These are phyloP conservation scores for Lentinus tigrinus DNA, from an alignment of 768 basidiomycete genomes.

Conservation along the genomic window DNA sequence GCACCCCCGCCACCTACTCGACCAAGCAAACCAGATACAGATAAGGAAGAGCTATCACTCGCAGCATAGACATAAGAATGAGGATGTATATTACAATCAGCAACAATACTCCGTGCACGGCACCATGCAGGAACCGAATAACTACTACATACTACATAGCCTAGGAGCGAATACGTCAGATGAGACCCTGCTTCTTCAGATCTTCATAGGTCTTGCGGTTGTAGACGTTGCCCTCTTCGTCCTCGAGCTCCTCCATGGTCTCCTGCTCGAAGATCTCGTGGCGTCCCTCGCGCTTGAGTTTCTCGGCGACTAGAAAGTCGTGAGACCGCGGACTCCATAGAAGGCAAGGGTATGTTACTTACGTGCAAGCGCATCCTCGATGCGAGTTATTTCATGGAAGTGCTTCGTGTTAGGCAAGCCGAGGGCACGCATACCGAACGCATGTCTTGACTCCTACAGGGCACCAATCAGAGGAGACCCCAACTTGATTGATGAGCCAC, in stretches of 20 bases:
- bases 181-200: conserved; percentile 92
- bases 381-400: conserved; percentile 97
- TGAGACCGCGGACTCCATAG: not conserved
- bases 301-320: conserved; percentile 78
- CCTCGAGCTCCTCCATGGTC: conserved; percentile 97
- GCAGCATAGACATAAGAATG: not conserved
- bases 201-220: conserved; percentile 98
- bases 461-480: not conserved
- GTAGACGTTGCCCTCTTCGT: conserved; percentile 98
- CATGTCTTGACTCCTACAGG: conserved; percentile 84
- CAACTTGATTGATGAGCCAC: conserved; percentile 3
- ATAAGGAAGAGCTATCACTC: not conserved
- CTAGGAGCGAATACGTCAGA: conserved; percentile 40
- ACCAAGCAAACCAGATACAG: conserved; percentile 22
- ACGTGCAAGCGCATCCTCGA: conserved; percentile 95
- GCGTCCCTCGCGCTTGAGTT: conserved; percentile 94
- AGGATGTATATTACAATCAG: conserved; percentile 12
- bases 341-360: conserved; percentile 33
- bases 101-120: not conserved
- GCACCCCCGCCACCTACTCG: conserved; percentile 50
- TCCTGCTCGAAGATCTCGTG: conserved; percentile 92
- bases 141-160: not conserved
- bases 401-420: conserved; percentile 98
- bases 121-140: not conserved
- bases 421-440: conserved; percentile 96